Base-by-base conservation (phyloP, 768 basidiomycete genomes). In the Lentinula sp. region DNA sequence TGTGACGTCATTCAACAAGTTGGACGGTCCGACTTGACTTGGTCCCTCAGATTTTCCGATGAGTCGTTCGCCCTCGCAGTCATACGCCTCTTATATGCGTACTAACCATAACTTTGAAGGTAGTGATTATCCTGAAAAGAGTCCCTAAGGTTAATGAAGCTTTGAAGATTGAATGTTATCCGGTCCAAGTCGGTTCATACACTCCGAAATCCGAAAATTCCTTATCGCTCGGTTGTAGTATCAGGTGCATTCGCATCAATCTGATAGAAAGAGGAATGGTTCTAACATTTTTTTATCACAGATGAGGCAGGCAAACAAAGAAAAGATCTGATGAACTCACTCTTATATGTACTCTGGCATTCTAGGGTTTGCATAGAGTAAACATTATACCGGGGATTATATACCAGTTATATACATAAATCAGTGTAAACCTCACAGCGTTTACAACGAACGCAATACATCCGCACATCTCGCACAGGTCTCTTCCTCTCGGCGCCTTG, bases 391-490 rank as follows among this genome's bases (percentile, higher is more conserved):
- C 37, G 13, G 4, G 4, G 37, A 39, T 1, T 39, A 39, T 39
- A 39, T 13, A 28, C 28, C 28, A 28, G 28, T 28, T 28, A 28
- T 28, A 28, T 28, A 28, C 28, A 28, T 28, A 28, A 28, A 13
- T 39, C 37, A 39, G 37, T 39, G 37, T 39, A 1, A 39, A 39
- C 37, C 37, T n/a, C 28, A 23, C 23, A 28, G 28, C 2, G 18
- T 11, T 39, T n/a, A 56, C 23, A 39, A 45, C 40, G 40, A 56
- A 43, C n/a, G 37, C 23, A 56, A 31, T n/a, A 56, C 55, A 21
- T 56, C 40, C 40, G 23, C 23, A 63, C 95, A 97, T 65, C 95
- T 80, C 18, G 62, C 62, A 72, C 95, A 96, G 10, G 95, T 70
- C 9, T 70, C 68, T 16, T 85, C 79, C 11, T 76, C 70, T 43